Base-by-base conservation (phyloP, 2,329 filamentous ascomycete genomes). In the Dothistroma pini region DNA sequence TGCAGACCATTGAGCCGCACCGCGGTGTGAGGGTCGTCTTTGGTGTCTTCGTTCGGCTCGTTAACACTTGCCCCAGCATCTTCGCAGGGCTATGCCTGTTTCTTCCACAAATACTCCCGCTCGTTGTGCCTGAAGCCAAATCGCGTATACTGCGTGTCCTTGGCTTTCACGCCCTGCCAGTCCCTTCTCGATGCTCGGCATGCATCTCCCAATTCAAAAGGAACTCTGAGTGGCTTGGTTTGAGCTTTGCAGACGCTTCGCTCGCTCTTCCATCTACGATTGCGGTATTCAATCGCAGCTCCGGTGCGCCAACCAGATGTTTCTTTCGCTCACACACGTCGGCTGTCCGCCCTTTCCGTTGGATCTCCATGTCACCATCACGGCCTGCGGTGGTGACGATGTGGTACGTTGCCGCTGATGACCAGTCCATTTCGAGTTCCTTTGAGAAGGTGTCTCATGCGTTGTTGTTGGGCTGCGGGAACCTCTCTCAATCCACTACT, bases 271-370 rank as follows among this genome's bases (percentile, higher is more conserved):
- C 47, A 29, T 57, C 55, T n/a, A 57, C 49, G 11, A 19, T 34
- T 21, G 55, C 29, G 16, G 47, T 57, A 7, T 19, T 22, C 21
- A 57, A 29, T 34, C 41, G 44, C 11, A 57, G 29, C 25, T 57
- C 55, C 9, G 55, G n/a, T 35, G 22, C 50, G 31, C 47, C 29
- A 7, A 57, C 29, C 16, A 51, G 22, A 21, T 51, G 47, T 14
- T 41, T 34, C 29, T 50, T 57, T 21, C 19, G 11, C n/a, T 50
- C 25, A 31, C 31, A 19, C 3, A 38, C 8, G n/a, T 50, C 32
- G 4, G 35, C 31, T 6, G 49, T 57, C 1, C 55, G 55, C n/a
- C 55, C 55, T 57, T 57, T 57, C n/a, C 55, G 44, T n/a, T 51
- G 44, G 25, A 57, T 51, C 49, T 51, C 55, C 1, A 57, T 25